Evolutionary conservation across 208 protist species (phyloP), one percentile per base, ranked within the genome.

Genomic region (Angomonas ambiguus): DNA sequence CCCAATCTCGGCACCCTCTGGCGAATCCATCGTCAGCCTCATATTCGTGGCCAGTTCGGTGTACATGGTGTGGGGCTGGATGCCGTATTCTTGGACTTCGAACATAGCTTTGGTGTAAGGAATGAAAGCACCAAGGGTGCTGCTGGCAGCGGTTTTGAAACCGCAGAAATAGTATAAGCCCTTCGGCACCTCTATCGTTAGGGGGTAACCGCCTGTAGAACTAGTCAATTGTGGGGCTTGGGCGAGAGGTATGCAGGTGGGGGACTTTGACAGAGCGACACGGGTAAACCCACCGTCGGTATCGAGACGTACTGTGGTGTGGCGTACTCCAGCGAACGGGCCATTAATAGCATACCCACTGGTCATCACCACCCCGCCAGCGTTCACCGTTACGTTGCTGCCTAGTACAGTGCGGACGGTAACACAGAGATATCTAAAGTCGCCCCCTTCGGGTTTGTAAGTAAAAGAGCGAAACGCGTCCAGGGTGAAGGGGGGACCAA

Each of bases 21-120:
- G 42, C 55, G 24, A 10, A 63, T 87, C 78, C 57, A 80, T 65
- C 24, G 82, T 74, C 25, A 85, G 71, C 0, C 28, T 77, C 74
- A 88, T 85, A 24, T 28, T 57, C 0, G 85, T 92, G 35, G 67
- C 45, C 16, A 62, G 24, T 24, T 53, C 55, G 0, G 74, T 34
- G 69, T 92, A 92, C 71, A 92, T 71, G 0, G 67, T 77, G 42
- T 79, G 77, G 28, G 85, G 85, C 62, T 83, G 75, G 31, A 92
- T 53, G 32, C 77, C 80, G 56, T 88, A 92, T 69, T 88, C 81
- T 22, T 34, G 27, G 0, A 92, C 77, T 16, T 32, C 34, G 34
- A 92, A 71, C 0, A 16, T 41, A n/a, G 58, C 75, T 3, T 27
- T 25, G n/a, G 82, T 72, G n/a, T n/a, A n/a, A 2, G 85, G 85